These are phyloP conservation scores for Microsporum audouinii DNA, from an alignment of 2,329 filamentous ascomycete species.

Conservation along the genomic window DNA sequence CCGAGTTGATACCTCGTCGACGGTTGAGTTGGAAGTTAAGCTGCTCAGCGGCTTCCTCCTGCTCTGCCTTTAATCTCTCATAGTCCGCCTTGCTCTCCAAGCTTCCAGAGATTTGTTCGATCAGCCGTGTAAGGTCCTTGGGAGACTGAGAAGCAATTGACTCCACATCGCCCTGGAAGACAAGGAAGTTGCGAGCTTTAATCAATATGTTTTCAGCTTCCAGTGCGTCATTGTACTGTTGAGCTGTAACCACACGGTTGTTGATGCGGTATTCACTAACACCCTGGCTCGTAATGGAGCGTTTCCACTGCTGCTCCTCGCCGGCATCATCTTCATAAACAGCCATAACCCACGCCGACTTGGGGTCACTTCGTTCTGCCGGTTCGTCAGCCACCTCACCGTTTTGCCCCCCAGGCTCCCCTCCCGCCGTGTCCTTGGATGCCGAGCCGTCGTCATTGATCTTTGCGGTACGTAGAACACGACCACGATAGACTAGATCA, in stretches of 20 bases:
- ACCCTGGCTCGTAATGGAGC: constrained; percentile 77
- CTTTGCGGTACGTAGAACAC: constrained; percentile 81
- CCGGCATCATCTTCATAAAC: constrained; percentile 97
- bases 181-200: constrained; percentile 93
- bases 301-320: constrained; percentile 91
- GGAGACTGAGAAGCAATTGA: constrained; percentile 92
- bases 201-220: constrained; percentile 94
- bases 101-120: constrained; percentile 96
- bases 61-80: constrained; percentile 74
- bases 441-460: constrained; percentile 86
- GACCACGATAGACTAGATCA: constrained; percentile 90
- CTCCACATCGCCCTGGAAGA: constrained; percentile 97
- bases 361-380: constrained; percentile 62
- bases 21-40: constrained; percentile 80
- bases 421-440: constrained; percentile 44
- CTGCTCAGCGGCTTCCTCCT: constrained; percentile 77
- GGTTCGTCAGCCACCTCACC: constrained; percentile 51
- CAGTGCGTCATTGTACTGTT: constrained; percentile 84
- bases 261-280: constrained; percentile 96
- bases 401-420: constrained; percentile 50
- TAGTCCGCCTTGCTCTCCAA: constrained; percentile 91
- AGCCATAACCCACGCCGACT: constrained; percentile 97
- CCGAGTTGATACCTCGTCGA: constrained; percentile 87
- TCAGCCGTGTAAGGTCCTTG: constrained; percentile 80
- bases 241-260: constrained; percentile 73